Evolutionary conservation across 2,329 filamentous ascomycete species (phyloP), one percentile per base, ranked within the genome.

Genomic region (Gaeumannomyces tritici): DNA sequence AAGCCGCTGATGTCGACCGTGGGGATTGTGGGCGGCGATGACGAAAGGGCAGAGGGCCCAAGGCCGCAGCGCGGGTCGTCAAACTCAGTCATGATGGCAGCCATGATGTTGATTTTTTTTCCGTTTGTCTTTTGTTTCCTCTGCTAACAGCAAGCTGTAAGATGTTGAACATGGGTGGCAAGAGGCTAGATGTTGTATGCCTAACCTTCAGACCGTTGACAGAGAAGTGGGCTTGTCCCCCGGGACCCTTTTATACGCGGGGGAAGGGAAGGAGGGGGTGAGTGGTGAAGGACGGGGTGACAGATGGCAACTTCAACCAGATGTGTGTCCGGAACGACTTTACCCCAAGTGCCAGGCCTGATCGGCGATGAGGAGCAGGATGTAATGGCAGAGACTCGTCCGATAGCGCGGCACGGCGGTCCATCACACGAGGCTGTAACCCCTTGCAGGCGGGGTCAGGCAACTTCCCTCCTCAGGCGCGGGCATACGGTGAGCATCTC

Each of bases 1-100:
- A 72, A 75, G 47, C 72, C 69, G 18, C 65, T 66, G 35, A 74
- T 70, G 61, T 75, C 69, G 61, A 74, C 69, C 8, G 71, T 74
- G 24, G 72, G 73, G 35, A 74, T 71, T 5, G 33, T 51, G 21
- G 33, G 31, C 42, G 42, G 42, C 21, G 21, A 8, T 11, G 42
- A 51, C 6, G 18, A 4, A 2, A 8, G 42, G 42, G 21, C 7
- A 24, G 42, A 21, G 9, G 42, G 21, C 42, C 42, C n/a, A 9
- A 13, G n/a, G 18, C 42, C 42, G 8, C 6, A 24, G 18, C 11
- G 21, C 42, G 9, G 42, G 12, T 51, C 42, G 42, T n/a, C 42
- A 9, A 4, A 18, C 42, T n/a, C 42, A 18, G 42, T 7, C 42
- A 51, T 11, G 9, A n/a, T 51, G 42, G 18, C 21, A 9, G 42